phyloP scores from a whole-genome alignment of 441 rosid genomes.

The Manihot esculenta region DNA sequence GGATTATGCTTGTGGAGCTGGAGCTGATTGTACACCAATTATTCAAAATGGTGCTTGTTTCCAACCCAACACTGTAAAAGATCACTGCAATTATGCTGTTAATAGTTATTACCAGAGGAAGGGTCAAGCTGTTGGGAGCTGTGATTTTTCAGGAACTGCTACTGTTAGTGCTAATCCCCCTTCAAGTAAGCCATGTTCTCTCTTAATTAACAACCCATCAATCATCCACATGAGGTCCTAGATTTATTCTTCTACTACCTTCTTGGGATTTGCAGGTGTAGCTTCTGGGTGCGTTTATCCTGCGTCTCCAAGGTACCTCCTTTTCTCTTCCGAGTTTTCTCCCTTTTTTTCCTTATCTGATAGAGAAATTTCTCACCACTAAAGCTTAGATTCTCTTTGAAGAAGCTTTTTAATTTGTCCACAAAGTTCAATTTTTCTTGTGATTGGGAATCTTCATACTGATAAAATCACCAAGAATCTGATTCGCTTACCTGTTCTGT shows the following conservation, averaged over 20 bases:
- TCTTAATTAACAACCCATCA: neutral
- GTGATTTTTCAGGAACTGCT: conserved; percentile 78
- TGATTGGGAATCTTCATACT: conserved; percentile 1
- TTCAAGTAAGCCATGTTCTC: conserved; percentile 38
- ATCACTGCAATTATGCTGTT: conserved; percentile 92
- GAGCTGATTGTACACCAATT: conserved; percentile 81
- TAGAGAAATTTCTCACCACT: neutral
- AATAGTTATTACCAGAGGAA: conserved; percentile 89
- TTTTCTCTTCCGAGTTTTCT: too few relatives aligned
- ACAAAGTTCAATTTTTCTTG: conserved; percentile 1
- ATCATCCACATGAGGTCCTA: neutral
- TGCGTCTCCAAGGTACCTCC: conserved; percentile 60
- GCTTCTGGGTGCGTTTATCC: conserved; percentile 55
- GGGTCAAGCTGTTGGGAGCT: conserved; percentile 54
- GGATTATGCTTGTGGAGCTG: conserved; percentile 96
- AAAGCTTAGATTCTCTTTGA: neutral
- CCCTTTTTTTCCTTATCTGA: neutral
- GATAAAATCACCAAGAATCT: conserved; percentile 10
- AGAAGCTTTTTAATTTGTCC: neutral
- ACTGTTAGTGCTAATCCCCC: conserved; percentile 46
- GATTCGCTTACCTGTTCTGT: neutral
- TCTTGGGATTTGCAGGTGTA: conserved; percentile 47
- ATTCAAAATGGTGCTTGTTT: conserved; percentile 64
- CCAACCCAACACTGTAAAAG: conserved; percentile 79
- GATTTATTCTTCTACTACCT: neutral